These are phyloP conservation scores for Geosmithia putterillii DNA, from an alignment of 2,329 filamentous ascomycete species.

Conservation along the genomic window DNA sequence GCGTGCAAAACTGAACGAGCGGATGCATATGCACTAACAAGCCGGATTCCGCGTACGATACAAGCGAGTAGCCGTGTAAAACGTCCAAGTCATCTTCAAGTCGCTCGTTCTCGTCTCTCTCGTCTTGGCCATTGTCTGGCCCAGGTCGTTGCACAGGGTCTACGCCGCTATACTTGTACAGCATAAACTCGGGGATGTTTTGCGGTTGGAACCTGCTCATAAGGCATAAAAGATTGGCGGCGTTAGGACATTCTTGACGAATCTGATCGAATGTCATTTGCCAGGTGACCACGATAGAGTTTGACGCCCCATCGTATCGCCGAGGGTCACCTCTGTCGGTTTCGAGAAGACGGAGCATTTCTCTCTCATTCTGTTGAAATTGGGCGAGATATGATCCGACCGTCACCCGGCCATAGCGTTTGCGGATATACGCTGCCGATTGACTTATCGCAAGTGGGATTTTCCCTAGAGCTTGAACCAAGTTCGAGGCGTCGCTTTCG, in stretches of 20 bases:
- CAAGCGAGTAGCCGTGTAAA: slow-evolving; percentile 1
- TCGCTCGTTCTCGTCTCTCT: too few species aligned
- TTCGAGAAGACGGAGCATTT: slow-evolving; percentile 8
- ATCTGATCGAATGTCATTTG: slow-evolving; percentile 19
- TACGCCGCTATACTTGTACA: background rate
- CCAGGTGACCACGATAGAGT: slow-evolving; percentile 15
- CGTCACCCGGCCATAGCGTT: background rate
- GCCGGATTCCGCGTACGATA: background rate
- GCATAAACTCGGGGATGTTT: slow-evolving; percentile 19
- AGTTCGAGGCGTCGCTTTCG: background rate
- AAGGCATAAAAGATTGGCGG: slow-evolving; percentile 28
- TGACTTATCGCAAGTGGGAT: background rate
- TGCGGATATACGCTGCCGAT: background rate
- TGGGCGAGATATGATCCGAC: background rate
- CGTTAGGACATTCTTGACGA: slow-evolving; percentile 14
- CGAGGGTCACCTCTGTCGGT: slow-evolving; percentile 5
- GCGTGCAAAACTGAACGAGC: slow-evolving; percentile 5
- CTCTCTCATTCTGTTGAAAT: background rate
- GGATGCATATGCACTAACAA: slow-evolving; percentile 2
- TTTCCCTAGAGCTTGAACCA: background rate
- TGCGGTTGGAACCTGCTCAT: slow-evolving; percentile 33
- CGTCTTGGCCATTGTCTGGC: too few species aligned
- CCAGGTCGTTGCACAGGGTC: too few species aligned
- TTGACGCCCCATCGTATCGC: slow-evolving; percentile 7
- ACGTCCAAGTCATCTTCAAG: background rate